Evolutionary conservation across 2,329 filamentous ascomycete species (phyloP).

Genomic region (Bipolaris gigantea): DNA sequence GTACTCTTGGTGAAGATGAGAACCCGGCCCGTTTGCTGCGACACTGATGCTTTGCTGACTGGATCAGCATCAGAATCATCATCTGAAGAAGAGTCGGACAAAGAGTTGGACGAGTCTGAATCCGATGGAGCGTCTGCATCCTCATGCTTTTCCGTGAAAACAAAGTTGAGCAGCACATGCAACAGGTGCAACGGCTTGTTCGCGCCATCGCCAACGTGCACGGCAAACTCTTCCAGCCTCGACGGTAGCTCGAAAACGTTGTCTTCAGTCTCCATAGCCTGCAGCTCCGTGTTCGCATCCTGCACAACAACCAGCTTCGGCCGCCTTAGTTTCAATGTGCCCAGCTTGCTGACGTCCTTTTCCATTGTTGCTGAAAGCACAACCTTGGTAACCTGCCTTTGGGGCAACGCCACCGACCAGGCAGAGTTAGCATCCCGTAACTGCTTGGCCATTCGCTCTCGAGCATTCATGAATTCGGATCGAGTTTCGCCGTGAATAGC

Average conservation of each 20-base stretch:
- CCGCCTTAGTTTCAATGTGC: conserved; percentile 69
- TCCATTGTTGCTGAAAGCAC: conserved; percentile 93
- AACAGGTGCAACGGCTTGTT: conserved; percentile 79
- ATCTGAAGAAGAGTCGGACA: not conserved
- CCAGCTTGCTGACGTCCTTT: conserved; percentile 77
- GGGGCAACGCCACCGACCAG: conserved; percentile 38
- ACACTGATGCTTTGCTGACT: conserved; percentile 12
- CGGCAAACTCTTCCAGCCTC: conserved; percentile 51
- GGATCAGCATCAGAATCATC: conserved; percentile 15
- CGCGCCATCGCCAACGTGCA: conserved; percentile 55
- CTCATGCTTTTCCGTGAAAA: conserved; percentile 37
- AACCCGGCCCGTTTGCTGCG: conserved; percentile 46
- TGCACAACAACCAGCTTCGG: conserved; percentile 79
- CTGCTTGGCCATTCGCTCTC: conserved; percentile 56
- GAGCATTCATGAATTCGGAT: conserved; percentile 52
- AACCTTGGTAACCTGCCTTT: conserved; percentile 68
- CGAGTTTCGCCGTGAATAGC: conserved; percentile 57
- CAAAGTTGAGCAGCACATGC: conserved; percentile 65
- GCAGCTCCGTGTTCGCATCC: conserved; percentile 44
- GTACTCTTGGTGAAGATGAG: conserved; percentile 92
- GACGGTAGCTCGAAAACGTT: conserved; percentile 60
- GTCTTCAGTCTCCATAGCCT: conserved; percentile 29
- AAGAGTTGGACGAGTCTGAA: not conserved
- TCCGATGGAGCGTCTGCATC: not conserved
- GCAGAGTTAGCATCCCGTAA: conserved; percentile 39